Evolutionary conservation across 768 basidiomycete genomes (phyloP).

Genomic region (Rhodotorula diobovata): DNA sequence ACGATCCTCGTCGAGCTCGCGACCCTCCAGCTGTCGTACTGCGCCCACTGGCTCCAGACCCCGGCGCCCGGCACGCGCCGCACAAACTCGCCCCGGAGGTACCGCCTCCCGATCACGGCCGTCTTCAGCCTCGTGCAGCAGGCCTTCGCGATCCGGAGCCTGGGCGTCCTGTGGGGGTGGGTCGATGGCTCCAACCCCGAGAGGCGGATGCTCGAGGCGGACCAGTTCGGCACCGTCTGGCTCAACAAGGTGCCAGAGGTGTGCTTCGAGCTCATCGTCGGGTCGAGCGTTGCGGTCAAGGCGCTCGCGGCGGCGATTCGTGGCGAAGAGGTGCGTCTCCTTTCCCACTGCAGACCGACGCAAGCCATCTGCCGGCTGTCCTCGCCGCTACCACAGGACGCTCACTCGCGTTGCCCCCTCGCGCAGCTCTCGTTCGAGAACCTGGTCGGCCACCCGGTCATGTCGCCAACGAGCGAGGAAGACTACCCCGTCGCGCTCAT

Average conservation of each 20-base stretch:
- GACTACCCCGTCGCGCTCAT: constrained; percentile 32
- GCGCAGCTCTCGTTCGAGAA: constrained; percentile 13
- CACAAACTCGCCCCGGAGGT: neutral
- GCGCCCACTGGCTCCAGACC: neutral
- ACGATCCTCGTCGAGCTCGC: constrained; percentile 12
- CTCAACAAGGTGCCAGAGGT: constrained; percentile 35
- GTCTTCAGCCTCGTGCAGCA: constrained; percentile 18
- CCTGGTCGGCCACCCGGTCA: constrained; percentile 10
- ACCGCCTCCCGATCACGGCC: constrained; percentile 21
- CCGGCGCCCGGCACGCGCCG: neutral
- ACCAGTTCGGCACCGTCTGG: constrained; percentile 19
- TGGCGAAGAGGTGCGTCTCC: constrained; percentile 17
- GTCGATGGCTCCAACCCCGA: neutral
- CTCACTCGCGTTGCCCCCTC: too few relatives aligned
- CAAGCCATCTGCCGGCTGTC: too few relatives aligned
- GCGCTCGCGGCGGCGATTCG: constrained; percentile 1
- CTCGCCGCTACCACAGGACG: too few relatives aligned
- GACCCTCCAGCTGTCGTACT: constrained; percentile 29
- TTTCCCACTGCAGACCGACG: too few relatives aligned
- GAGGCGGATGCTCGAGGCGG: neutral
- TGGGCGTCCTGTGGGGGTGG: neutral
- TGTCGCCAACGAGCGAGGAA: constrained; percentile 2
- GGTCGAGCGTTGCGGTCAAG: constrained; percentile 4
- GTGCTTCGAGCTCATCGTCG: constrained; percentile 12
- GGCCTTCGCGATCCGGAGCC: constrained; percentile 9